A percentile compares a stretch with the other conserved stretches of the same genome.
Conservation (phyloP, 371 early-diverging fungal species). For the Mucor ambiguus region DNA sequence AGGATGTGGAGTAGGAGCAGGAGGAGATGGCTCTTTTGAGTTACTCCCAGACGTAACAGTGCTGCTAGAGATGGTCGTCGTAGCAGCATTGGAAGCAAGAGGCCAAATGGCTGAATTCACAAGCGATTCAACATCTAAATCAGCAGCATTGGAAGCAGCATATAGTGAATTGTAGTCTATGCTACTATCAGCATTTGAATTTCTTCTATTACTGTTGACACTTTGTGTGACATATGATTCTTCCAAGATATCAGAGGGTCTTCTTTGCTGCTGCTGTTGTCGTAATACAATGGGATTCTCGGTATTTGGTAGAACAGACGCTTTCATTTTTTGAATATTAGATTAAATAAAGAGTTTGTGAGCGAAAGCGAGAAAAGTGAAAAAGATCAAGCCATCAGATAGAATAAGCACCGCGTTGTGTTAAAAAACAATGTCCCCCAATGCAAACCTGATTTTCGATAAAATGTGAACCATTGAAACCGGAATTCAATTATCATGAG, state of each 20-base stretch:
- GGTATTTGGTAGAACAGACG: background rate
- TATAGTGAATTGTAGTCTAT: background rate
- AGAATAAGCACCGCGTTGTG: constrained; percentile 4
- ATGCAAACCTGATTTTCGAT: background rate
- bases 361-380: background rate
- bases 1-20: constrained; percentile 3
- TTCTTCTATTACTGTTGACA: background rate
- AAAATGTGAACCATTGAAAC: constrained; percentile 9
- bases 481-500: constrained; percentile 3
- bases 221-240: constrained; percentile 10
- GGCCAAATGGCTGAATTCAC: constrained; percentile 2
- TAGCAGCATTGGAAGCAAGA: background rate
- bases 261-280: background rate
- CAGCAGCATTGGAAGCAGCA: background rate
- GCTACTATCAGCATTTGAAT: background rate
- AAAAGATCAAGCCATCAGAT: background rate
- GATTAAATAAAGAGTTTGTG: background rate
- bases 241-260: constrained; percentile 4
- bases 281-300: background rate
- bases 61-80: background rate
- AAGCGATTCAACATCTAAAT: background rate
- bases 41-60: background rate
- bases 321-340: background rate
- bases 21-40: background rate
- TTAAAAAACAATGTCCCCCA: background rate